Evolutionary conservation across 495 filamentous ascomycete species (phyloP), one percentile per base, ranked within the genome.

Genomic region (Aspergillus bertholletiae): DNA sequence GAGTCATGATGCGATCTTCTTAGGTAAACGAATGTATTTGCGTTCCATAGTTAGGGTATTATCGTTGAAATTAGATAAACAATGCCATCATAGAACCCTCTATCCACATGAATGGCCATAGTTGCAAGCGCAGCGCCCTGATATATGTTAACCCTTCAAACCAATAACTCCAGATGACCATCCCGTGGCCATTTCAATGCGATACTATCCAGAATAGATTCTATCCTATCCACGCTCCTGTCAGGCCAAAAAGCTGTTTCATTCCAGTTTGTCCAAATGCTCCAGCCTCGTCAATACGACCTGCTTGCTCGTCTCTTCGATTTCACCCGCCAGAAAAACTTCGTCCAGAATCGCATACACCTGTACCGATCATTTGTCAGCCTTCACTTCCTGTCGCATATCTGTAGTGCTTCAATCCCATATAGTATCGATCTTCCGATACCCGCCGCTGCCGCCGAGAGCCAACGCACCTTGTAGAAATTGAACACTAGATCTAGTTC

Each of bases 401-500:
- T n/a, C n/a, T 28, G 26, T 28, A 5, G 26, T 28, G 26, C 8
- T 5, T 28, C 26, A 28, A 8, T 28, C 26, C 26, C 15, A 12
- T 9, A 20, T 22, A 5, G 28, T 20, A 5, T 49, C 9, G 3
- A 9, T 11, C 53, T 22, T 15, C 27, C 12, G 17, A 12, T 28
- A 35, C 37, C 32, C 27, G 32, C 15, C 7, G 15, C 26, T n/a
- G 5, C 8, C 15, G 22, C 4, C 12, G 43, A 39, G 5, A 8
- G 7, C 28, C 20, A 17, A 58, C 65, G 68, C 70, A 87, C 87
- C 82, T 92, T 92, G 70, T 91, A 92, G 66, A 92, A 98, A 73
- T 97, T 97, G 75, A 98, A 98, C 57, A 98, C 95, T 74, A 98
- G 76, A 80, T 98, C 94, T 72, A 98, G 80, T 78, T 98, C 94